Base-by-base conservation (phyloP, 2,329 filamentous ascomycete genomes). In the Neurospora sp. region DNA sequence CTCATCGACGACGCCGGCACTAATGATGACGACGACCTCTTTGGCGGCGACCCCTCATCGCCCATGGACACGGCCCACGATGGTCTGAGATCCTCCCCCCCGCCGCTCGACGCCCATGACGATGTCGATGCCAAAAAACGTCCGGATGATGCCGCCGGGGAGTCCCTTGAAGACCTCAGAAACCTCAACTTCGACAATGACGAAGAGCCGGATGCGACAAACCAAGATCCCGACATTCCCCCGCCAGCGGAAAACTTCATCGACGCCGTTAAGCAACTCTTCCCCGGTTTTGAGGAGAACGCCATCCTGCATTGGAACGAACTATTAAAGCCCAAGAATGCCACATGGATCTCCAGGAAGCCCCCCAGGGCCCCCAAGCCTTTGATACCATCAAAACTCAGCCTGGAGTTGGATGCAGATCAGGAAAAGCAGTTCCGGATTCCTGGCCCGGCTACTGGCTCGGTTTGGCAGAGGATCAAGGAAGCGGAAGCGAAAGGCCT, bases 401-500 rank as follows among this genome's bases (percentile, higher is more conserved):
- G 89, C 72, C 84, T 99, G 15, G 96, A 99, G 72, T 83, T 98
- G 40, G 91, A 92, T 2, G 86, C 88, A 66, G 96, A 98, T 75
- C 92, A 97, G 74, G 92, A 97, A 79, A 93, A 93, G 75, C 84
- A 87, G 36, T 99, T 98, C 78, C 89, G 89, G 69, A 87, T 95
- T n/a, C 85, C 88, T 0, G 89, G 89, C 0, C 85, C 88, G 36
- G 84, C 86, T 0, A 82, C 83, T 4, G 76, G 79, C 2, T 79
- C 78, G 11, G 86, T 88, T 65, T 86, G 88, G 66, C 84, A 88
- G 71, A 86, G 86, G 36, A 79, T 89, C 33, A 82, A 87, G 66
- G 83, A 86, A 37, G 80, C 79, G 3, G 83, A 86, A 39, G 77
- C 82, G 2, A 84, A 82, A 72, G 83, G 85, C 0, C 76, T 86